Evolutionary conservation across 305 asterid species (phyloP).

Genomic region (Fraxinus nigra): DNA sequence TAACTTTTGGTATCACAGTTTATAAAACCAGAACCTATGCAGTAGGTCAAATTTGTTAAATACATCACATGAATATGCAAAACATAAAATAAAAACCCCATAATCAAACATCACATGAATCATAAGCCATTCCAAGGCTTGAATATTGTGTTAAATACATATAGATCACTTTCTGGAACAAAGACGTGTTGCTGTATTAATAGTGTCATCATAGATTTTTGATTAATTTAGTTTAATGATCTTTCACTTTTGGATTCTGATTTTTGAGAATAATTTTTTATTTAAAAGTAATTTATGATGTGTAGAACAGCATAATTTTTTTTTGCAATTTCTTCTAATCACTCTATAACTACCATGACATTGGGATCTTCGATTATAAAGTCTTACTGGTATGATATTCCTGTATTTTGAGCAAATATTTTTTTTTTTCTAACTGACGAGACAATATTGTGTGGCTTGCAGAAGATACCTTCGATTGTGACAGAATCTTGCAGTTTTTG

Average conservation of each 20-base stretch:
- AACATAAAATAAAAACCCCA: background rate
- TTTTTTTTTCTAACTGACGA: constrained; percentile 1
- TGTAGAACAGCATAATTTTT: background rate
- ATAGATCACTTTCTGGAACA: background rate
- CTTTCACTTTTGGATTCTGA: background rate
- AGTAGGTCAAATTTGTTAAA: background rate
- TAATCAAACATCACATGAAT: background rate
- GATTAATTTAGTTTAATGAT: background rate
- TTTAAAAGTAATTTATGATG: background rate
- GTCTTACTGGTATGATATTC: constrained; percentile 12
- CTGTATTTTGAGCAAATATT: constrained; percentile 1
- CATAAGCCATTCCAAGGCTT: background rate
- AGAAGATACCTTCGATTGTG: constrained; percentile 53
- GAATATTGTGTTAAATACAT: background rate
- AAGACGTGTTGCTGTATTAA: background rate
- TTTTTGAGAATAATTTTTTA: background rate
- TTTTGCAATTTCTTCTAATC: background rate
- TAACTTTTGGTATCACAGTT: background rate
- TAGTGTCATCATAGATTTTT: background rate
- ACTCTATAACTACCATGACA: background rate
- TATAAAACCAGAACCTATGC: background rate
- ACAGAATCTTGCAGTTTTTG: constrained; percentile 60
- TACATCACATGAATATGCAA: background rate
- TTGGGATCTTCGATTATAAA: background rate
- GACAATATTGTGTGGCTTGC: constrained; percentile 29